Evolutionary conservation across 257 asterid genomes (phyloP).

Genomic region (Agastache rugosa): DNA sequence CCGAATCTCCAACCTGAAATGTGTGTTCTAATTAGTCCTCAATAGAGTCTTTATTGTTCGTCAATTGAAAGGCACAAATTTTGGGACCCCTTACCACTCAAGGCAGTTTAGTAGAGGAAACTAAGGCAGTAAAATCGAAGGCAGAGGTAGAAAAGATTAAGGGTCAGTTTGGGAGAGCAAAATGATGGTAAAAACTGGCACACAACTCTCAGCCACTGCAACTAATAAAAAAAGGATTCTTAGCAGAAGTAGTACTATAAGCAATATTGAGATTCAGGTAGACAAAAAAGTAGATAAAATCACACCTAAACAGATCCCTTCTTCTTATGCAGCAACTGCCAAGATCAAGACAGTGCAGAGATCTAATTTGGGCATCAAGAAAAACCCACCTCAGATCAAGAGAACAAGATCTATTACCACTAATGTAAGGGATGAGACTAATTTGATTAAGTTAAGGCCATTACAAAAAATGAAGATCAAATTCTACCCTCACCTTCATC

Average conservation of each 20-base stretch:
- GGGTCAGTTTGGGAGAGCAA: conserved; percentile 85
- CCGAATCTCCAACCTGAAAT: no score
- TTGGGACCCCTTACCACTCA: conserved; percentile 45
- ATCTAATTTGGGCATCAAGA: conserved; percentile 56
- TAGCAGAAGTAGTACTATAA: conserved; percentile 3
- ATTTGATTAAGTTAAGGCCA: conserved; percentile 31
- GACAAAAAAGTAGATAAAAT: conserved; percentile 39
- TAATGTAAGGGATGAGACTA: conserved; percentile 33
- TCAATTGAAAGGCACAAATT: no score
- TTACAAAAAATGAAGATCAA: conserved; percentile 49
- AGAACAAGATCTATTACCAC: conserved; percentile 38
- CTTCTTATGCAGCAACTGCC: conserved; percentile 12
- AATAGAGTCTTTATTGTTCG: no score
- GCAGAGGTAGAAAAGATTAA: conserved; percentile 50
- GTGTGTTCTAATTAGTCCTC: no score
- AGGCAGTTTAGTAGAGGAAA: no score
- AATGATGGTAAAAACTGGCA: conserved; percentile 46
- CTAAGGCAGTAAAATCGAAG: conserved; percentile 46
- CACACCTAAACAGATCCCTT: conserved; percentile 57
- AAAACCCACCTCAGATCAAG: conserved; percentile 49
- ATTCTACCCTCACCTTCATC: not conserved
- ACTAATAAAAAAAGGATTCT: conserved; percentile 22
- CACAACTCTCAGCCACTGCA: no score
- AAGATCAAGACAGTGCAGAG: conserved; percentile 64
- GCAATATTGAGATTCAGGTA: conserved; percentile 29